Conservation (phyloP, 2,329 filamentous ascomycete genomes). For the Didymella pinodella region DNA sequence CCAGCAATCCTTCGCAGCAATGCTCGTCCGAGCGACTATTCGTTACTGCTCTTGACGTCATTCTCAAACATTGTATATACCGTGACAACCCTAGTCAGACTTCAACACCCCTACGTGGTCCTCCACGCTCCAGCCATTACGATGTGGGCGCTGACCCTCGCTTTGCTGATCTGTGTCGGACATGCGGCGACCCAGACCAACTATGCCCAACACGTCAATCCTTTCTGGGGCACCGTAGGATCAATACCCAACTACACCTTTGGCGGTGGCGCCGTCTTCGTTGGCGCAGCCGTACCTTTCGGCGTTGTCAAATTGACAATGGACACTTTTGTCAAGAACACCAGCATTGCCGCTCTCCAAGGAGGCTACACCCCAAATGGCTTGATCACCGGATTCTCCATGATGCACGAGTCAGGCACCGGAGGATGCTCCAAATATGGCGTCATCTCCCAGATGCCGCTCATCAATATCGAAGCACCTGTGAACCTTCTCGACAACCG, state of each 20-base stretch:
- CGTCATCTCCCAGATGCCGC: conserved; percentile 63
- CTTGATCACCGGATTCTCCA: conserved; percentile 46
- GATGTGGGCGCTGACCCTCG: too few relatives aligned
- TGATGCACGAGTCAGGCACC: conserved; percentile 56
- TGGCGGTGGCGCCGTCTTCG: conserved; percentile 49
- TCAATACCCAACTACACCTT: conserved; percentile 55
- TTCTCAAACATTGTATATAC: not conserved
- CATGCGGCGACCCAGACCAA: conserved; percentile 27
- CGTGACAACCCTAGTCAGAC: too few relatives aligned
- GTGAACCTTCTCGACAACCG: conserved; percentile 52
- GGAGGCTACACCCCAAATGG: conserved; percentile 51
- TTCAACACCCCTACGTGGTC: too few relatives aligned
- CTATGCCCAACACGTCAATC: conserved; percentile 58
- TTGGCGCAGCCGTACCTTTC: conserved; percentile 45
- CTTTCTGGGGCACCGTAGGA: conserved; percentile 60
- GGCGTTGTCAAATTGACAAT: conserved; percentile 49
- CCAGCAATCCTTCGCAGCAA: not conserved
- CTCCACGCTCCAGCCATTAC: too few relatives aligned
- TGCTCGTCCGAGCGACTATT: not conserved
- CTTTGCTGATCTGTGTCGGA: too few relatives aligned
- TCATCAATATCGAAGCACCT: conserved; percentile 52
- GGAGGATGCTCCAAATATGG: conserved; percentile 76
- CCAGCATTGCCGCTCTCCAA: conserved; percentile 37
- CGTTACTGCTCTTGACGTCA: not conserved
- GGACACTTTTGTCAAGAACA: conserved; percentile 42